Conservation (phyloP, 768 basidiomycete genomes). For the Lenzites betulinus region DNA sequence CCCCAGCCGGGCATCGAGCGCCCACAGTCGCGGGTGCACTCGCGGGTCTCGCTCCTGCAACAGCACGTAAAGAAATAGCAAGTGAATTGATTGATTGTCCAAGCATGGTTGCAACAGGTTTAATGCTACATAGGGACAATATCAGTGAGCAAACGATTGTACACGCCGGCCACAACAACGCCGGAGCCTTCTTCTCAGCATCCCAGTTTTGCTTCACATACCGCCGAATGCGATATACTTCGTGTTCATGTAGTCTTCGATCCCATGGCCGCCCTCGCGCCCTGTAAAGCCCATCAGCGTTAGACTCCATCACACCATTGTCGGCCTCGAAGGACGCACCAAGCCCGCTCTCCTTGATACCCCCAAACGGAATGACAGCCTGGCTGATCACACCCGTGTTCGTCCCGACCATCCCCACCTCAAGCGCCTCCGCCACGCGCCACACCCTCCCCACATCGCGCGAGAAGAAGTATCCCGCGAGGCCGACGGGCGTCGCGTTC, state of each 20-base stretch:
- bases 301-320: not conserved
- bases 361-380: conserved; percentile 85
- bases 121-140: not conserved
- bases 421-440: conserved; percentile 92
- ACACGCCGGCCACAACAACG: not conserved
- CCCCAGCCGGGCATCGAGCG: not conserved
- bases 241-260: conserved; percentile 84
- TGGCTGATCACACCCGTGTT: conserved; percentile 83
- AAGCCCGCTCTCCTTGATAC: conserved; percentile 86
- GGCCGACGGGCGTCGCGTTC: conserved; percentile 79
- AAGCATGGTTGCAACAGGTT: not conserved
- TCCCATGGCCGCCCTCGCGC: conserved; percentile 87
- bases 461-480: conserved; percentile 94
- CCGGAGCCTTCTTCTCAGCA: not conserved
- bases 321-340: conserved; percentile 35
- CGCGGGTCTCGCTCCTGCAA: no score
- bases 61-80: not conserved
- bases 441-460: conserved; percentile 86
- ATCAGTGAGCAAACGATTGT: not conserved
- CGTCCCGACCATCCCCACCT: conserved; percentile 90
- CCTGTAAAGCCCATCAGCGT: conserved; percentile 51
- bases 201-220: conserved; percentile 5
- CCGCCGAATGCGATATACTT: conserved; percentile 79
- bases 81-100: not conserved
- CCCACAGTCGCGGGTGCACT: not conserved